Conservation (phyloP, 2,329 filamentous ascomycete species). For the Colletotrichum sp. region DNA sequence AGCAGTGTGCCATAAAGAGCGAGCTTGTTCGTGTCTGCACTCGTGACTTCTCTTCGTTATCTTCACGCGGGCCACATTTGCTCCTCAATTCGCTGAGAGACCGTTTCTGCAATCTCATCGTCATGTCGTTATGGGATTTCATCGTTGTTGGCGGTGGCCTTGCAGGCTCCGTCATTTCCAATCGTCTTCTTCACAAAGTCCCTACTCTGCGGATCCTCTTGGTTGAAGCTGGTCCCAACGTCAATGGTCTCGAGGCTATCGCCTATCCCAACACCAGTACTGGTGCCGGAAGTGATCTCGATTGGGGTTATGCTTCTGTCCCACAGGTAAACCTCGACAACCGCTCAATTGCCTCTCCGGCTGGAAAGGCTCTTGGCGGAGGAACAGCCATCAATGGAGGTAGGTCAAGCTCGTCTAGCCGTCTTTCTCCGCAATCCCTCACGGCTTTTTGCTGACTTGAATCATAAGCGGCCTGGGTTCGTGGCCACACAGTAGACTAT, state of each 20-base stretch:
- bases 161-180: constrained; percentile 38
- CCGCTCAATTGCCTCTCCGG: constrained; percentile 23
- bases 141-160: constrained; percentile 43
- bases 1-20: not conserved
- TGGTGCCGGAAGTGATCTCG: constrained; percentile 26
- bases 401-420: constrained; percentile 21
- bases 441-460: constrained; percentile 39
- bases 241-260: constrained; percentile 27
- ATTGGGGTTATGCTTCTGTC: constrained; percentile 37
- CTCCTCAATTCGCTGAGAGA: not conserved
- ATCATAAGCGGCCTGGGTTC: constrained; percentile 39
- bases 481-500: constrained; percentile 48
- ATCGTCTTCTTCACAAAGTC: constrained; percentile 31
- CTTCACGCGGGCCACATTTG: not conserved
- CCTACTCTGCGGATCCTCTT: constrained; percentile 35
- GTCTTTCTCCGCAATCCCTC: not conserved
- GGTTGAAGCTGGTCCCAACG: constrained; percentile 42
- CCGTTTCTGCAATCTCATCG: not conserved
- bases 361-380: constrained; percentile 44
- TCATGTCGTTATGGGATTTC: constrained; percentile 30
- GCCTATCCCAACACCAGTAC: constrained; percentile 27
- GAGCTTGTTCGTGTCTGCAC: not conserved
- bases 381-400: constrained; percentile 46
- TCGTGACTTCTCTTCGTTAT: not conserved
- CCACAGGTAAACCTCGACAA: constrained; percentile 29